Base-by-base conservation (phyloP, 176 grass and related monocot species). In the Eleusine indica region DNA sequence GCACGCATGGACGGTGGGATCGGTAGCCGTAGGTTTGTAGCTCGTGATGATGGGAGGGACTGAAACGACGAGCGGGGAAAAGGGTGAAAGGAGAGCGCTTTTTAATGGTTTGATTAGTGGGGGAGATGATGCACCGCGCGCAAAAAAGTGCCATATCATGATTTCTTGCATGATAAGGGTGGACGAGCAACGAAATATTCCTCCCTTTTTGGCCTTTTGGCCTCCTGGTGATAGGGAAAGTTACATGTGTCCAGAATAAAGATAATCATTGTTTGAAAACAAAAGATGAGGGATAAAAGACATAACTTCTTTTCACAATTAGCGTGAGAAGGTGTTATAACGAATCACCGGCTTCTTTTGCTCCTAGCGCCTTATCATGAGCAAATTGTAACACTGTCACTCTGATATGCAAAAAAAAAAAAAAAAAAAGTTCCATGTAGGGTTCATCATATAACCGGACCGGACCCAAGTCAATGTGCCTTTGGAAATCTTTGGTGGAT, bases 171-270 rank as follows among this genome's bases (percentile, higher is more conserved):
- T 86, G 83, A 82, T 86, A 83, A 32, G 29, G 46, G 12, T 66
- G 40, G 73, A 74, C 41, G 79, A 78, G 39, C 30, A 67, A 61
- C 88, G 16, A 90, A 89, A 78, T 86, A 77, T 72, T 74, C 58
- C 83, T n/a, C 66, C 29, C 70, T 42, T 67, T 86, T 68, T 49
- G 22, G 60, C 54, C 38, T 30, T 29, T 64, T 21, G 6, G 61
- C 21, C 12, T 12, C 60, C 28, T 42, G 67, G 30, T 16, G 46
- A 77, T 71, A 65, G 53, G 71, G 53, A 80, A 89, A 80, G 82
- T 0, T 71, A 32, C 64, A 4, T 70, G 71, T 85, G 64, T 71
- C 42, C n/a, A 3, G 19, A 65, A 37, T 86, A 80, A 81, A 86
- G 61, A 81, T 9, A 9, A n/a, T 30, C 25, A 64, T 64, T 64